A percentile compares a stretch with the other conserved stretches of the same genome.
Conservation (phyloP, 805 yeast species). For the Metschnikowia matae region DNA sequence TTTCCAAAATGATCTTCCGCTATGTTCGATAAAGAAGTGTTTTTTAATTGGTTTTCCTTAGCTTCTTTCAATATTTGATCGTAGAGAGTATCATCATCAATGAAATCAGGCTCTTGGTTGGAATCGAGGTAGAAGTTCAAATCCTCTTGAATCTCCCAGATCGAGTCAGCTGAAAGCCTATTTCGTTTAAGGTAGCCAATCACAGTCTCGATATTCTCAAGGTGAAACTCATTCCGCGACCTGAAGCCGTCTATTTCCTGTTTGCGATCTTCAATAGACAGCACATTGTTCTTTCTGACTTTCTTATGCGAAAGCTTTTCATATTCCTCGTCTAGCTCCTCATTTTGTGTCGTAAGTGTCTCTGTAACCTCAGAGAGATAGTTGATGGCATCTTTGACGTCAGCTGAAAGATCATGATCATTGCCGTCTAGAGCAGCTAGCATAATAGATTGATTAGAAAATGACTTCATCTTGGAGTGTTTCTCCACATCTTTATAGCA, state of each 20-base stretch:
- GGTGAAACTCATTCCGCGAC: constrained; percentile 33
- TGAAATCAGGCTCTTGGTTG: constrained; percentile 36
- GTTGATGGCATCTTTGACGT: constrained; percentile 30
- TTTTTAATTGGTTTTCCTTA: constrained; percentile 16
- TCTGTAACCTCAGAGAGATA: constrained; percentile 30
- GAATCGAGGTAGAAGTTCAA: constrained; percentile 34
- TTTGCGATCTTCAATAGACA: constrained; percentile 36
- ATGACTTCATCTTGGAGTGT: constrained; percentile 40
- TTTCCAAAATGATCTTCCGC: not conserved
- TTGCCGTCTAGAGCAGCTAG: constrained; percentile 31
- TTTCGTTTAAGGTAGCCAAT: constrained; percentile 26
- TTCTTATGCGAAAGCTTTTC: constrained; percentile 39
- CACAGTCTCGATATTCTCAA: constrained; percentile 31
- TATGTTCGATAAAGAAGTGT: constrained; percentile 8
- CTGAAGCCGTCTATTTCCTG: constrained; percentile 35
- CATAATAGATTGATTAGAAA: constrained; percentile 44
- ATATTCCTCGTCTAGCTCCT: constrained; percentile 35
- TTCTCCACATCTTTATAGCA: constrained; percentile 43
- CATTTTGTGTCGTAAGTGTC: constrained; percentile 33
- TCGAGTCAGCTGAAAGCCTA: constrained; percentile 15
- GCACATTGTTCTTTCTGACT: constrained; percentile 34
- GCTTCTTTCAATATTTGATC: constrained; percentile 36
- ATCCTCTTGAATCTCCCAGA: constrained; percentile 37
- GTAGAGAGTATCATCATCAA: constrained; percentile 37
- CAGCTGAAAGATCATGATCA: constrained; percentile 26